Conservation (phyloP, 805 yeast species). For the Metschnikowia hibisci region DNA sequence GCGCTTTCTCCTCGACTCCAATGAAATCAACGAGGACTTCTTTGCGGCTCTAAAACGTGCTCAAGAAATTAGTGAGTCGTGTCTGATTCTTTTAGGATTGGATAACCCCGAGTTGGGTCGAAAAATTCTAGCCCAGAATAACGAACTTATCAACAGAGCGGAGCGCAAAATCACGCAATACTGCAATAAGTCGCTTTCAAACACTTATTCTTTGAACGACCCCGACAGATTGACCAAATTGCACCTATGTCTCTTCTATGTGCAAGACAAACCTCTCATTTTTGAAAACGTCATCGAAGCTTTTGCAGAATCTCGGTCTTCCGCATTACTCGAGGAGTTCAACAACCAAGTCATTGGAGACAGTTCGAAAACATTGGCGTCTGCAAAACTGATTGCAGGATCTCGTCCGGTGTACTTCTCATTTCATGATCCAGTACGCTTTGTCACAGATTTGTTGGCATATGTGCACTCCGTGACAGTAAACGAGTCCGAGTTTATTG, state of each 20-base stretch:
- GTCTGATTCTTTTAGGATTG: conserved; percentile 66
- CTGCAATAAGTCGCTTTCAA: conserved; percentile 31
- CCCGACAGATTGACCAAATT: conserved; percentile 24
- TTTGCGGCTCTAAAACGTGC: conserved; percentile 59
- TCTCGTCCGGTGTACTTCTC: conserved; percentile 55
- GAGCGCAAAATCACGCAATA: conserved; percentile 27
- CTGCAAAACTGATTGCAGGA: conserved; percentile 5
- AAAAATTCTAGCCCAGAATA: conserved; percentile 58
- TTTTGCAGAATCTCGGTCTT: conserved; percentile 68
- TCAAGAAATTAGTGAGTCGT: conserved; percentile 58
- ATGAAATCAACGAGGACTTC: conserved; percentile 50
- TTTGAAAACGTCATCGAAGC: conserved; percentile 59
- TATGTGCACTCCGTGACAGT: conserved; percentile 82
- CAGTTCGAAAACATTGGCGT: conserved; percentile 8
- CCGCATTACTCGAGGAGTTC: conserved; percentile 63
- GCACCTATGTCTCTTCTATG: conserved; percentile 29
- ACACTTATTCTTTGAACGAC: conserved; percentile 27
- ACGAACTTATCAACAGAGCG: conserved; percentile 43
- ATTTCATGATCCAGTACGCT: conserved; percentile 77
- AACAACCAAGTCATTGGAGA: conserved; percentile 48
- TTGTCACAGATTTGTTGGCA: conserved; percentile 83
- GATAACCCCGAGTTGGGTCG: conserved; percentile 65
- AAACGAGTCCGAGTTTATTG: conserved; percentile 77
- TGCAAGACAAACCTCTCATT: conserved; percentile 40
- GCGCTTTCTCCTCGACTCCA: conserved; percentile 50